These are phyloP conservation scores for Podospora comata DNA, from an alignment of 495 filamentous ascomycete genomes.

Conservation along the genomic window DNA sequence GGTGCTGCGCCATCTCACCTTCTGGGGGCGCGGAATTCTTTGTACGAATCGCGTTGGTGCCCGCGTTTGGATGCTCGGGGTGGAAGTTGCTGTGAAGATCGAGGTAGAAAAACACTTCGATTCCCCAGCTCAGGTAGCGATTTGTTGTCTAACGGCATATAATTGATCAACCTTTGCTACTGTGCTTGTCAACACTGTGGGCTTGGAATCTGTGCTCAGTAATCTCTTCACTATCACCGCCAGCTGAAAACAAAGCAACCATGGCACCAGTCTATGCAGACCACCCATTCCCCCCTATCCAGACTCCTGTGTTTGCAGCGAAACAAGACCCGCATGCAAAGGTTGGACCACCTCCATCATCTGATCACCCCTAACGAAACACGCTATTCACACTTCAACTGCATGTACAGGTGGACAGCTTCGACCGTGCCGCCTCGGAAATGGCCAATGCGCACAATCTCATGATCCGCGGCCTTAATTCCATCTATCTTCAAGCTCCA, in stretches of 20 bases:
- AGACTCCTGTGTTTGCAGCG: conserved; percentile 15
- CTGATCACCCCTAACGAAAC: background rate
- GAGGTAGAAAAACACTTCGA: no score
- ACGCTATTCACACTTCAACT: background rate
- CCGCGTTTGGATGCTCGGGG: background rate
- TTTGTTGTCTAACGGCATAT: no score
- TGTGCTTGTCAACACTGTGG: no score
- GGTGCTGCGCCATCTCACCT: background rate
- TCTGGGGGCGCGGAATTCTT: background rate
- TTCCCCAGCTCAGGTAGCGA: no score
- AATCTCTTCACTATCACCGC: background rate
- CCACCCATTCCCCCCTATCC: conserved; percentile 30
- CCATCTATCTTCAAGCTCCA: conserved; percentile 49
- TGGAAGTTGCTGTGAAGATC: no score
- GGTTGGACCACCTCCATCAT: background rate
- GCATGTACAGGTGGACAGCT: conserved; percentile 26
- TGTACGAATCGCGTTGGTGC: background rate
- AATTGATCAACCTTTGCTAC: no score
- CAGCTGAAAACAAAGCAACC: background rate
- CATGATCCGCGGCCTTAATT: conserved; percentile 47
- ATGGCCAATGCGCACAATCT: conserved; percentile 49
- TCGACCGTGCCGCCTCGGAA: conserved; percentile 34
- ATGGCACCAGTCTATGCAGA: conserved; percentile 35
- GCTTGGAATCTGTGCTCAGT: no score
- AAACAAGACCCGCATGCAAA: background rate